These are phyloP conservation scores for Urtica urens DNA, from an alignment of 306 rosid genomes.

Conservation along the genomic window DNA sequence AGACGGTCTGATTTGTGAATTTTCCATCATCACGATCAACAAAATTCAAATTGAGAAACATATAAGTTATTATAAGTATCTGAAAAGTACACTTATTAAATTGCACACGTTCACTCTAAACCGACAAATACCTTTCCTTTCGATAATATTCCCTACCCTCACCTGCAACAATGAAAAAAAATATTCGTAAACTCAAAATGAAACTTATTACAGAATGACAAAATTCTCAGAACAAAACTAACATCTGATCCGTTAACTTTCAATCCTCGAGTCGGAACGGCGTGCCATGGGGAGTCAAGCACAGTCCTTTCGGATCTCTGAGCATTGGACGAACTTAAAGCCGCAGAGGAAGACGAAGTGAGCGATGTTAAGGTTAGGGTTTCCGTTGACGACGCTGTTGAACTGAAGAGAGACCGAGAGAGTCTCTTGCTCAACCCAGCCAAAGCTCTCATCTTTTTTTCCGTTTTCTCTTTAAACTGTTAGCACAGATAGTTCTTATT, in stretches of 20 bases:
- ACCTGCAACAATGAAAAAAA: slow-evolving; percentile 32
- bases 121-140: slow-evolving; percentile 51
- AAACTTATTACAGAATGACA: background rate
- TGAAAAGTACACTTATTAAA: too few relatives aligned
- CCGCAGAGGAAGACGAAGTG: slow-evolving; percentile 18
- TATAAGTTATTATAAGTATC: too few relatives aligned
- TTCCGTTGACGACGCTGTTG: slow-evolving; percentile 6
- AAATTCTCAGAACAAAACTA: slow-evolving; percentile 5
- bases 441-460: slow-evolving; percentile 3
- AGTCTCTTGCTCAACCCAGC: slow-evolving; percentile 27
- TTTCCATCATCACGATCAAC: slow-evolving; percentile 13
- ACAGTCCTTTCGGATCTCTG: slow-evolving; percentile 15
- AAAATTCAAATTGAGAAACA: slow-evolving; percentile 6
- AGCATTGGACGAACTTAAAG: slow-evolving; percentile 8
- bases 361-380: slow-evolving; percentile 24
- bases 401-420: slow-evolving; percentile 11
- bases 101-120: background rate
- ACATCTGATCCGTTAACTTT: slow-evolving; percentile 64
- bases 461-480: too few relatives aligned
- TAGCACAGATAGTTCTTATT: too few relatives aligned
- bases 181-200: background rate
- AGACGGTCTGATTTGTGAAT: slow-evolving; percentile 51
- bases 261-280: slow-evolving; percentile 48
- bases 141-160: slow-evolving; percentile 64
- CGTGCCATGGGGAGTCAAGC: slow-evolving; percentile 44